Conservation (phyloP, 169 alveolate species). For the Eimeria zaria region DNA sequence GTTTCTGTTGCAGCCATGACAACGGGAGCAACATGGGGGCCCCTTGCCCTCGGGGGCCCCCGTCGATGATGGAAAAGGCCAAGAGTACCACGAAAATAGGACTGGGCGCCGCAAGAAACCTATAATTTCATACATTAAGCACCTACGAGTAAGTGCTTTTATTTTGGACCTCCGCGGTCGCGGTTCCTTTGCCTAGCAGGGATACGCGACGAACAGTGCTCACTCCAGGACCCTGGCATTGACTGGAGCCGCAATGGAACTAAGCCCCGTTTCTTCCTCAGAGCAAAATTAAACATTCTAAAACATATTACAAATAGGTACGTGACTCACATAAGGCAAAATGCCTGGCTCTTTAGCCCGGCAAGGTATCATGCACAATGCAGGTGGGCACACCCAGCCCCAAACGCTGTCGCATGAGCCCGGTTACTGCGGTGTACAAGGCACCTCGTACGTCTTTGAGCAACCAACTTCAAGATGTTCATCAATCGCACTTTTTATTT, state of each 20-base stretch:
- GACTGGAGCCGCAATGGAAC: neutral
- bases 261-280: neutral
- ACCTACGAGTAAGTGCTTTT: neutral
- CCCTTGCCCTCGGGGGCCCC: conserved; percentile 61
- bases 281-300: neutral
- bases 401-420: neutral
- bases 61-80: neutral
- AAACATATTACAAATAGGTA: neutral
- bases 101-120: neutral
- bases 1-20: conserved; percentile 16
- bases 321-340: neutral
- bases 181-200: neutral
- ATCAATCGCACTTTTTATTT: neutral
- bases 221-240: neutral
- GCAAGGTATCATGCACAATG: neutral
- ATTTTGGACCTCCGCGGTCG: neutral
- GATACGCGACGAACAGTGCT: neutral
- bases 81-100: neutral
- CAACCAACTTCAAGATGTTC: neutral
- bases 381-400: neutral
- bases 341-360: neutral
- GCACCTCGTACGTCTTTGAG: neutral
- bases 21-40: conserved; percentile 62
- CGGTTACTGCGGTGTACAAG: neutral
- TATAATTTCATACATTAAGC: neutral